These are phyloP conservation scores for Periconia sp. DNA, from an alignment of 2,329 filamentous ascomycete species.

Conservation along the genomic window DNA sequence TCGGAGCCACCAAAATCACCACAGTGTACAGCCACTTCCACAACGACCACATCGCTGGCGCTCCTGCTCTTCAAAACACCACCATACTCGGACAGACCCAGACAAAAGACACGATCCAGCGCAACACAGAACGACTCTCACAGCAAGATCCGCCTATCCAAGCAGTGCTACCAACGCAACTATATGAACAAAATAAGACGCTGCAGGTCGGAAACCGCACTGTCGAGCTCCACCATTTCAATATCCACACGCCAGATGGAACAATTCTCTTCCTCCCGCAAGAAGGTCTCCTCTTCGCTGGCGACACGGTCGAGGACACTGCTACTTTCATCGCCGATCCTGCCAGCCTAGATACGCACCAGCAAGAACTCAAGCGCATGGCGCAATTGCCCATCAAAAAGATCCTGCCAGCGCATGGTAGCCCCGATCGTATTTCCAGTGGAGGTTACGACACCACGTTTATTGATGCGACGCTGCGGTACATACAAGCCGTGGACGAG, in stretches of 20 bases:
- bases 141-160: conserved; percentile 9
- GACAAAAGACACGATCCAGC: conserved; percentile 3
- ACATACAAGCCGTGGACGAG: conserved; percentile 14
- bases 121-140: neutral
- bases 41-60: conserved; percentile 18
- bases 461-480: conserved; percentile 14
- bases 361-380: conserved; percentile 14
- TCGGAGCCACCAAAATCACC: conserved; percentile 11
- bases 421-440: conserved; percentile 9
- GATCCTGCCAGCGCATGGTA: conserved; percentile 16
- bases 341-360: conserved; percentile 3
- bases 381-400: conserved; percentile 8
- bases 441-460: conserved; percentile 12
- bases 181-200: conserved; percentile 8
- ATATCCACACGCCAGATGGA: conserved; percentile 15
- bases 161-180: conserved; percentile 10
- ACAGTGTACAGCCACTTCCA: conserved; percentile 19
- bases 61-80: conserved; percentile 6
- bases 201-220: conserved; percentile 7
- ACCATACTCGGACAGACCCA: conserved; percentile 6
- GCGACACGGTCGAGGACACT: conserved; percentile 19
- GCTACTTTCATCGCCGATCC: conserved; percentile 14
- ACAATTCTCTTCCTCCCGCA: conserved; percentile 12
- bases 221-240: conserved; percentile 14
- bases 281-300: conserved; percentile 11